Evolutionary conservation across 331 rosid species (phyloP).

Genomic region (Stylosanthes scabra): DNA sequence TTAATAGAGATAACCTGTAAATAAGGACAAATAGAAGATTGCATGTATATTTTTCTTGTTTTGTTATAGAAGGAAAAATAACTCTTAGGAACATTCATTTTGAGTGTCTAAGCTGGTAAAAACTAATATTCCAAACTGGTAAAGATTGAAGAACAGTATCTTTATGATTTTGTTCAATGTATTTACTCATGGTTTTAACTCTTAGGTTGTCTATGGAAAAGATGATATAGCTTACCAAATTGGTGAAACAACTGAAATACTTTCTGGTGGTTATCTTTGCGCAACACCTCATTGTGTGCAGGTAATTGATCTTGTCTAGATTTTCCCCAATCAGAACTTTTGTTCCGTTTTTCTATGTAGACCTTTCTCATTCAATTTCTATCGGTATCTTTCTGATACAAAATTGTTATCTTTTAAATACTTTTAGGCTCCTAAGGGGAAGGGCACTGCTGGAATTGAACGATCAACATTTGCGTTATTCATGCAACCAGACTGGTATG

Average conservation of each 20-base stretch:
- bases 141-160: slow-evolving; percentile 10
- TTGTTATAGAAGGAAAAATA: neutral
- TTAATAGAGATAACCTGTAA: slow-evolving; percentile 8
- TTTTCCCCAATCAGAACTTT: neutral
- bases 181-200: slow-evolving; percentile 28
- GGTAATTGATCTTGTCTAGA: slow-evolving; percentile 51
- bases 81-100: neutral
- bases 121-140: slow-evolving; percentile 10
- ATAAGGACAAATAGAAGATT: slow-evolving; percentile 19
- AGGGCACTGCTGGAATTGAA: slow-evolving; percentile 72
- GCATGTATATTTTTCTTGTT: neutral
- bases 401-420: neutral
- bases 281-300: slow-evolving; percentile 98
- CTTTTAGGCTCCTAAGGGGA: slow-evolving; percentile 79
- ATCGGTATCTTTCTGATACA: slow-evolving; percentile 20
- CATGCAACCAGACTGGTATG: slow-evolving; percentile 98
- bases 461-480: slow-evolving; percentile 92
- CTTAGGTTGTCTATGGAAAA: slow-evolving; percentile 79
- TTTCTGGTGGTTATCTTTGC: slow-evolving; percentile 89
- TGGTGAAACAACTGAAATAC: slow-evolving; percentile 94
- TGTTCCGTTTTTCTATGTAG: neutral
- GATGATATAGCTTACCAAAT: slow-evolving; percentile 93
- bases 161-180: slow-evolving; percentile 17
- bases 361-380: slow-evolving; percentile 13
- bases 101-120: slow-evolving; percentile 23